Evolutionary conservation across 2,329 filamentous ascomycete genomes (phyloP).

Genomic region (Ilyonectria mors-panacis): DNA sequence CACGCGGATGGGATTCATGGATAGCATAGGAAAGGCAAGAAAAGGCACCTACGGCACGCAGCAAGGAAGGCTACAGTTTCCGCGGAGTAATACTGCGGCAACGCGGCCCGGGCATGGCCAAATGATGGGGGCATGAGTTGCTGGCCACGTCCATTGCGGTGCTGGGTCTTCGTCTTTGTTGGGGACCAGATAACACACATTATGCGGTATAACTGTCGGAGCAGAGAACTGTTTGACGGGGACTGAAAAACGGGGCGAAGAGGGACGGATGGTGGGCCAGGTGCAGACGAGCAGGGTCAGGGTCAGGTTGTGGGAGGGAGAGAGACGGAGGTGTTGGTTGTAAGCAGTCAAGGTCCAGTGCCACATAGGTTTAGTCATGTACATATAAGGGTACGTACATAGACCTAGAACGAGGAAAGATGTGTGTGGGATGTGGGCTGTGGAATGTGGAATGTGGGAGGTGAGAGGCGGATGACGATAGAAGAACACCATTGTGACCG

Average conservation of each 20-base stretch:
- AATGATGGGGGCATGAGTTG: background rate
- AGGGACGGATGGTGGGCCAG: constrained; percentile 20
- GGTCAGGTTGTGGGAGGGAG: constrained; percentile 19
- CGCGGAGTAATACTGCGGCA: background rate
- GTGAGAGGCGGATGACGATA: constrained; percentile 1
- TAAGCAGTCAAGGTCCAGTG: constrained; percentile 1
- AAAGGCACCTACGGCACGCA: background rate
- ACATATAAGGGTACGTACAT: background rate
- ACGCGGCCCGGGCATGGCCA: background rate
- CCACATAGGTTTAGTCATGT: constrained; percentile 1
- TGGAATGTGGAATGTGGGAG: background rate
- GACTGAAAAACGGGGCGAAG: constrained; percentile 22
- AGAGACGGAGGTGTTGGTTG: constrained; percentile 5
- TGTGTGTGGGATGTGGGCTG: background rate
- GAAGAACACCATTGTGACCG: background rate
- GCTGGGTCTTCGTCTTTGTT: background rate
- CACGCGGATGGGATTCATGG: constrained; percentile 15
- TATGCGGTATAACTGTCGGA: constrained; percentile 8
- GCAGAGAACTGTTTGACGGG: constrained; percentile 15
- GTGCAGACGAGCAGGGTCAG: constrained; percentile 22
- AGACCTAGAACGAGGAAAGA: background rate
- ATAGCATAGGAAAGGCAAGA: background rate
- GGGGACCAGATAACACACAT: constrained; percentile 18
- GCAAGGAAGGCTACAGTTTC: background rate
- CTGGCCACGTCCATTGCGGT: background rate